Base-by-base conservation (phyloP, 345 rosid genomes). In the Garcia nutans region DNA sequence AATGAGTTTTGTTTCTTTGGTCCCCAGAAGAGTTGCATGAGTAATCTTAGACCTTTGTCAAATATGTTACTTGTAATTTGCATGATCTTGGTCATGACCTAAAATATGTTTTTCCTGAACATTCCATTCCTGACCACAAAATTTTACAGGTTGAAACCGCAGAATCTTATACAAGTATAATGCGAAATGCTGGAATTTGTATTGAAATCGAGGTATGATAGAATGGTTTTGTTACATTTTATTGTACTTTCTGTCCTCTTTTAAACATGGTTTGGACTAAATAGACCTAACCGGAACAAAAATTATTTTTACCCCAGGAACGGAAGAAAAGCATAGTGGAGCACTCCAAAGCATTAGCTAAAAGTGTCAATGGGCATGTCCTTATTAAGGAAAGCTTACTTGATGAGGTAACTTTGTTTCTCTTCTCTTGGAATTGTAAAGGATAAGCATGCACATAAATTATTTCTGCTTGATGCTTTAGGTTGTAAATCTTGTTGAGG, bases 401-500 rank as follows among this genome's bases (percentile, higher is more conserved):
- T 41, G 59, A 88, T 78, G 99, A 93, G 97, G 99, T 91, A 87
- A 83, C 37, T 44, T 47, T 65, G 1, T 23, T 59, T 69, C 55
- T 70, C 20, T 52, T 74, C 66, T 81, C 31, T 59, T 82, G 75
- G 80, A 63, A 72, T 79, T 28, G 28, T 37, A 15, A 52, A 52
- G 41, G 22, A 59, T 49, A 45, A 64, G 15, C 15, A 24, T 72
- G 49, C 64, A 50, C 28, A 52, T 76, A 28, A 67, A 65, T 42
- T 77, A 58, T 71, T 0, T 71, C 73, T 22, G 5, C 44, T 50
- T 75, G 61, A 72, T 78, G 52, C 78, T 72, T 77, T 81, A 95
- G 99, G 99, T 93, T 82, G 90, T 88, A 75, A 93, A 95, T 90
- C 99, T 95, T 78, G 93, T 95, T 42, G 99, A 95, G 85, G 96